Conservation (phyloP, 495 filamentous ascomycete species). For the Neohortaea acidophila region DNA sequence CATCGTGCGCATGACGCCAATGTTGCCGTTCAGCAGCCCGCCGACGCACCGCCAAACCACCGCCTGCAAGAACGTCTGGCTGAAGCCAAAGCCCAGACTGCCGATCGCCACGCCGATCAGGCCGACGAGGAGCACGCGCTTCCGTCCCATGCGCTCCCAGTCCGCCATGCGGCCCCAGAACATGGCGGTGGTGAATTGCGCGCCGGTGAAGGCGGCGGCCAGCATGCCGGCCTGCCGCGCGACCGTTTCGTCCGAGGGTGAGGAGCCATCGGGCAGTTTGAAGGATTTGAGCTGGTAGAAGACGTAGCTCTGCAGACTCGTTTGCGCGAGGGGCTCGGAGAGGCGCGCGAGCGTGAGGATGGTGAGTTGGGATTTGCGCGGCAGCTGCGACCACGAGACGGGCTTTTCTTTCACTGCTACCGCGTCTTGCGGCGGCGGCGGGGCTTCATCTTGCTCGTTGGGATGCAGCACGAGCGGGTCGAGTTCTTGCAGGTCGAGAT, state of each 20-base stretch:
- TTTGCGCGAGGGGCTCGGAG: constrained; percentile 67
- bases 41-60: constrained; percentile 58
- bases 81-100: constrained; percentile 68
- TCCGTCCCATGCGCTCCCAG: constrained; percentile 52
- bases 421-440: constrained; percentile 3
- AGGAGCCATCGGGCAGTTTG: constrained; percentile 8
- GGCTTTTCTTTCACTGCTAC: constrained; percentile 11
- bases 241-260: constrained; percentile 33
- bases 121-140: constrained; percentile 63
- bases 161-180: constrained; percentile 68
- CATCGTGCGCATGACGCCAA: constrained; percentile 69
- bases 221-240: constrained; percentile 65
- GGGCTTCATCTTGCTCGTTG: neutral
- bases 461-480: constrained; percentile 1
- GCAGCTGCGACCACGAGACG: constrained; percentile 37
- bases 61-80: constrained; percentile 53
- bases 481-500: constrained; percentile 1
- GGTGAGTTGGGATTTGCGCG: constrained; percentile 57
- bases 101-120: constrained; percentile 55
- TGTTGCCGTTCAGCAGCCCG: constrained; percentile 61
- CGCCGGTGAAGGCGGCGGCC: constrained; percentile 63
- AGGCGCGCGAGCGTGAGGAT: constrained; percentile 60
- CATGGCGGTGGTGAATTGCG: constrained; percentile 76
- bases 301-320: constrained; percentile 51
- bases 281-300: constrained; percentile 44